Percentiles rank a stretch among this genome's conserved stretches.
Evolutionary conservation across 202 grass and related monocot species (phyloP).

Genomic region (Setaria viridis): DNA sequence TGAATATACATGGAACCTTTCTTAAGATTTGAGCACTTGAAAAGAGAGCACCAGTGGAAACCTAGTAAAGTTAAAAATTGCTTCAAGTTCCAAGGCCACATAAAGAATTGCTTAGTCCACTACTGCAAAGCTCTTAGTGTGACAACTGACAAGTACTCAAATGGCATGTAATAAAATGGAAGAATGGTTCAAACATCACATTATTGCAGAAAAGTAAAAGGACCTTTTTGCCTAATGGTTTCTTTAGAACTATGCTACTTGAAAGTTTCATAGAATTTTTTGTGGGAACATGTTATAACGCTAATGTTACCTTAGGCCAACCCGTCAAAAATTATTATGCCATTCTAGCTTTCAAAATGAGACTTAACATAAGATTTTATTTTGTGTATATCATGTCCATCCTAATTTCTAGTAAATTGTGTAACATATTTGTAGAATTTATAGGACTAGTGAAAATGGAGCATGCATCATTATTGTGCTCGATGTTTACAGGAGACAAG

Average conservation of each 20-base stretch:
- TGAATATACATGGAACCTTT: background rate
- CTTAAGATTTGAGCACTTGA: background rate
- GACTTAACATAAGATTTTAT: background rate
- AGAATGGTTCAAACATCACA: background rate
- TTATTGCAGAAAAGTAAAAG: background rate
- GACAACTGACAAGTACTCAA: background rate
- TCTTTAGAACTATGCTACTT: background rate
- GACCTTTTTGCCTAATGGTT: background rate
- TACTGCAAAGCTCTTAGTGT: background rate
- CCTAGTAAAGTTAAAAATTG: background rate
- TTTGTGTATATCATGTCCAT: background rate
- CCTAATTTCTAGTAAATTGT: background rate
- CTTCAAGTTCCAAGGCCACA: slow-evolving; percentile 28
- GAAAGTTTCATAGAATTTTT: background rate
- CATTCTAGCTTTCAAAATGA: background rate
- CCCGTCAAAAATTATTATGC: background rate
- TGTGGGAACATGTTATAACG: background rate
- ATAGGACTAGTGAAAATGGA: background rate
- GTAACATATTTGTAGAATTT: background rate
- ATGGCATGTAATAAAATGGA: background rate
- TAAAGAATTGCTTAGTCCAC: background rate
- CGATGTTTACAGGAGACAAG: background rate
- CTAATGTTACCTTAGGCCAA: background rate
- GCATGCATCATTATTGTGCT: background rate
- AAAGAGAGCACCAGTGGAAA: background rate